A percentile compares a stretch with the other conserved stretches of the same genome.
Evolutionary conservation across 1,139 yeast genomes (phyloP).

Genomic region (Debaryomycetaceae sp.): DNA sequence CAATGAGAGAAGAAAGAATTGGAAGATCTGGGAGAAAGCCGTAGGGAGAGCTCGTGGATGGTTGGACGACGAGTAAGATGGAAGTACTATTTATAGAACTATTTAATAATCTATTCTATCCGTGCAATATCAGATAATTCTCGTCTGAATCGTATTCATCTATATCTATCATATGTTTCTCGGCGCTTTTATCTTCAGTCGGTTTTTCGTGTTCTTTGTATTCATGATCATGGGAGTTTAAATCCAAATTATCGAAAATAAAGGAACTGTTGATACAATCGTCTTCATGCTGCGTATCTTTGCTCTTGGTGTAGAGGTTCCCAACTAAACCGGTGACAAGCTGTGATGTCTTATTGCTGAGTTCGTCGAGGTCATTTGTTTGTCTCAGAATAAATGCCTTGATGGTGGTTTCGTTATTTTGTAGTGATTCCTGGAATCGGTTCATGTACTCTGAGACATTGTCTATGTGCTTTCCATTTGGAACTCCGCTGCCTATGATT

Average conservation of each 20-base stretch:
- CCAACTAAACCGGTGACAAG: conserved; percentile 17
- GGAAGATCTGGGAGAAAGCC: conserved; percentile 82
- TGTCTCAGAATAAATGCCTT: conserved; percentile 9
- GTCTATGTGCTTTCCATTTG: not conserved
- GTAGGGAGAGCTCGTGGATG: conserved; percentile 75
- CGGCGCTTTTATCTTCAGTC: not conserved
- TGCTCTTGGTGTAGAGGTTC: conserved; percentile 14
- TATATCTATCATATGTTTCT: conserved; percentile 9
- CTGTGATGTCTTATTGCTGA: conserved; percentile 20
- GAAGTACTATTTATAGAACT: not conserved
- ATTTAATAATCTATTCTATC: not conserved
- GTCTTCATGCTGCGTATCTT: conserved; percentile 5
- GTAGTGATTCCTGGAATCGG: conserved; percentile 8
- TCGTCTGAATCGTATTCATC: conserved; percentile 9
- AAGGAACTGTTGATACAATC: conserved; percentile 24
- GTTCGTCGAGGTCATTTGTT: conserved; percentile 18
- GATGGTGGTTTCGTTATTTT: conserved; percentile 9
- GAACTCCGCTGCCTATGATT: not conserved
- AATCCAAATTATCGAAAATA: conserved; percentile 20
- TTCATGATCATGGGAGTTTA: not conserved
- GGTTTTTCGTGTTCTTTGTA: not conserved
- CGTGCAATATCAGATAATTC: not conserved
- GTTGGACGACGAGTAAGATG: conserved; percentile 45
- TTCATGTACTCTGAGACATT: conserved; percentile 7
- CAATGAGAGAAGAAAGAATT: conserved; percentile 57